Conservation (phyloP, 192 early-diverging fungal genomes). For the Kappamyces sp. region DNA sequence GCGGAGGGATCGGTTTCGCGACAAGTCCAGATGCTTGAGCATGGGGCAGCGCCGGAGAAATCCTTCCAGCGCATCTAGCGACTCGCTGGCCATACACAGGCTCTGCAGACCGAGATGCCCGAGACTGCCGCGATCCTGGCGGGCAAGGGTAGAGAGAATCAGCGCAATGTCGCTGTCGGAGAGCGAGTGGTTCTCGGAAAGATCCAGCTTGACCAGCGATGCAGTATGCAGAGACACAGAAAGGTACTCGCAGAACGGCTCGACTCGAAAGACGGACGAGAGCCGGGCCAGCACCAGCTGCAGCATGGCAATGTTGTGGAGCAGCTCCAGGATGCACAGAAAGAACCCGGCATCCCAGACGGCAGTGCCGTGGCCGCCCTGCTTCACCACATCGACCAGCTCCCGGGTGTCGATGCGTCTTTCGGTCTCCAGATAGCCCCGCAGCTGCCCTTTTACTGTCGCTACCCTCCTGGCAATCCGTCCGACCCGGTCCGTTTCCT, state of each 20-base stretch:
- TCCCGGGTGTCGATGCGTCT: no score
- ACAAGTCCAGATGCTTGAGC: no score
- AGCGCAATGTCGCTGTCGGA: neutral
- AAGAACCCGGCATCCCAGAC: neutral
- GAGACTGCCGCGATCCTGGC: no score
- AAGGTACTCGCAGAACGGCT: constrained; percentile 1
- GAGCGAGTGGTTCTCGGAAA: neutral
- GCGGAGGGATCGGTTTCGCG: no score
- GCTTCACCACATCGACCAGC: neutral
- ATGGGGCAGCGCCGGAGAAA: no score
- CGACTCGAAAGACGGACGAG: neutral
- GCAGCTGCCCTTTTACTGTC: no score
- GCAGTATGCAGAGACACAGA: neutral
- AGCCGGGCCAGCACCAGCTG: neutral
- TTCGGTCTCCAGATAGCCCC: no score
- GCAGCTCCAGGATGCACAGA: neutral
- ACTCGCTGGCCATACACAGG: no score
- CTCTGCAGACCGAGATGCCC: no score
- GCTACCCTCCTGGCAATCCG: no score
- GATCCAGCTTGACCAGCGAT: neutral
- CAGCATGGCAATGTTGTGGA: neutral
- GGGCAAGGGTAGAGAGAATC: neutral
- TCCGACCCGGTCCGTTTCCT: no score
- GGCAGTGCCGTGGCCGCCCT: constrained; percentile 4
- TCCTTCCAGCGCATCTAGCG: no score